Base-by-base conservation (phyloP, 2,329 filamentous ascomycete genomes). In the Botrytis fragariae region DNA sequence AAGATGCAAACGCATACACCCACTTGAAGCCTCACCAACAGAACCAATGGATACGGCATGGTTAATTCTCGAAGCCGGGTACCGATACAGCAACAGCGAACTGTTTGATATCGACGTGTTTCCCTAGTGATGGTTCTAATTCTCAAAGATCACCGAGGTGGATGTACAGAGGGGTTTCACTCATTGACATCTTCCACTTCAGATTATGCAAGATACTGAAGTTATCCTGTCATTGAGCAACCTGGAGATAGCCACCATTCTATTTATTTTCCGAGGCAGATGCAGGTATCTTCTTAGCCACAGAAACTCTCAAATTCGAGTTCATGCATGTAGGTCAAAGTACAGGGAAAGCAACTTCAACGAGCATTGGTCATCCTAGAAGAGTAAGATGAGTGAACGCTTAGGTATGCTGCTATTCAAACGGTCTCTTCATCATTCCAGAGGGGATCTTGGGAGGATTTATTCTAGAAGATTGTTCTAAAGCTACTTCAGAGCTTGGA, bases 1-100 rank as follows among this genome's bases (percentile, higher is more conserved):
- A 68, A 65, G 61, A 72, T 72, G 71, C 62, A 72, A 72, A 72
- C 71, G 71, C 71, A 72, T 72, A 72, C 71, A 65, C 37, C 57
- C 64, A 68, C 62, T 51, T 72, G 48, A 54, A 68, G 64, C 62
- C 45, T 51, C 71, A 68, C 62, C 70, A 72, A 32, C 48, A 51
- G 37, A 72, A 22, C 70, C 29, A 54, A 72, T 67, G 45, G 64
- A 57, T 68, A 9, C 22, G 48, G 6, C 63, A 48, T 25, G 48
- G 37, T 32, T 67, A 10, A n/a, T 20, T 60, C 12, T 18, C 48
- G 9, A 68, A 39, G 32, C 48, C 45, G 29, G 39, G 29, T 69
- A 60, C 39, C 65, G n/a, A 57, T 29, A 68, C 48, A 39, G 62
- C 42, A 68, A 72, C 62, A 72, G 51, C 71, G 32, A 67, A 72